Base-by-base conservation (phyloP, 805 yeast species). In the Brettanomyces sp. region DNA sequence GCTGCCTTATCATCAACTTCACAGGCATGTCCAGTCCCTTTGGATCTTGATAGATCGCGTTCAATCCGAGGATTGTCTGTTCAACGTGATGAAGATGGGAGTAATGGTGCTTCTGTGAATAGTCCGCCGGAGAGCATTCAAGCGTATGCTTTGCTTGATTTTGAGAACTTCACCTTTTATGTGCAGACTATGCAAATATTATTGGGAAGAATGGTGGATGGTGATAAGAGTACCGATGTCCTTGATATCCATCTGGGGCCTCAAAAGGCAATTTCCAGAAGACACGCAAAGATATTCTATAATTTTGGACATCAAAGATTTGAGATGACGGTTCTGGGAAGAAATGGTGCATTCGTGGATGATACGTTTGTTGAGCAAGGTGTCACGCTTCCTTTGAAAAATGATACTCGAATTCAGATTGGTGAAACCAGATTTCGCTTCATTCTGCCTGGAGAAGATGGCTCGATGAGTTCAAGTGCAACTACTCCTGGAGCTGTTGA, bases 271-370 rank as follows among this genome's bases (percentile, higher is more conserved):
- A 88, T 93, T 14, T 88, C 96, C 5, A 70, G 99, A 59, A 73
- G 88, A 48, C 99, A 93, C 64, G 99, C 98, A 4, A 90, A 87
- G 64, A 91, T 93, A 13, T 91, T 90, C 62, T 93, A 91, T 68
- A 93, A 93, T 61, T 93, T 93, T 65, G 98, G 96, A 3, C 89
- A 95, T 3, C 98, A 91, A 60, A 68, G 95, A 52, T 93, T 93
- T 59, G 99, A 93, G 64, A 68, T 93, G 40, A 82, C 95, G 7
- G 89, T 93, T 2, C 71, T 90, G 54, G 99, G 99, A 18, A 76
- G 96, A 55, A 93, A 93, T 62, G 99, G 99, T 36, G 97, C 97
- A 2, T 93, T 93, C 70, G 95, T 93, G 3, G 93, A 91, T 63
- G 96, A 89, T 53, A 72, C 71, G 34, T 93, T 91, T 62, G 83